Evolutionary conservation across 73 alveolate species (phyloP), one percentile per base, ranked within the genome.

Genomic region (Effrenium voratum): DNA sequence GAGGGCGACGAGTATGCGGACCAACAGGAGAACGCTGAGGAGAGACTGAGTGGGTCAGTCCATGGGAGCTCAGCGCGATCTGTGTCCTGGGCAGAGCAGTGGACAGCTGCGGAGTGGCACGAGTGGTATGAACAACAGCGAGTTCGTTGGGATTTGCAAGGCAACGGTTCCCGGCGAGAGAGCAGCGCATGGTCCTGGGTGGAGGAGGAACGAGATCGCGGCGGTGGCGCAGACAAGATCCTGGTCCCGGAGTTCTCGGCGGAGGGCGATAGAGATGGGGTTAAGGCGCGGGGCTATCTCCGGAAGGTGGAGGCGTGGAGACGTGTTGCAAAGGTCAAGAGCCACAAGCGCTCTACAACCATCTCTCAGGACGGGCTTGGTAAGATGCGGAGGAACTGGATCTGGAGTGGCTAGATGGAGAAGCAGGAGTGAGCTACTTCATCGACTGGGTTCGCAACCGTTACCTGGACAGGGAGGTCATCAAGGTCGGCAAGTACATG

Each of bases 401-500:
- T 32, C 46, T 79, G 5, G 0, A 28, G 26, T 28, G 1, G 0
- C 32, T 79, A 1, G 90, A 79, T 26, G 4, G 12, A 4, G 68
- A 44, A 24, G 66, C 13, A 0, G 90, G 90, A 6, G 90, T 79
- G 5, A 66, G 24, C 30, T 3, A 5, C 90, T 79, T 79, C 68
- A 79, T 5, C 28, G 15, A 79, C 2, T 79, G 90, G 90, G 24
- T 79, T 36, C 15, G 40, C 32, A 22, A 2, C 0, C 43, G 45
- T 44, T 79, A 79, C 90, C 63, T 79, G 28, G 90, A 79, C 70
- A 79, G 45, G 30, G 90, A 79, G 30, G 90, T 79, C 30, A 45
- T 44, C 30, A 43, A 79, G 66, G 90, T 43, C 3, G 90, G 70
- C n/a, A 43, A 32, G 45, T 28, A 36, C n/a, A 79, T 45, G 90